Percentiles rank a stretch among this genome's conserved stretches.
These are phyloP conservation scores for Coemansia sp. DNA, from an alignment of 192 early-diverging fungal species.

Conservation along the genomic window DNA sequence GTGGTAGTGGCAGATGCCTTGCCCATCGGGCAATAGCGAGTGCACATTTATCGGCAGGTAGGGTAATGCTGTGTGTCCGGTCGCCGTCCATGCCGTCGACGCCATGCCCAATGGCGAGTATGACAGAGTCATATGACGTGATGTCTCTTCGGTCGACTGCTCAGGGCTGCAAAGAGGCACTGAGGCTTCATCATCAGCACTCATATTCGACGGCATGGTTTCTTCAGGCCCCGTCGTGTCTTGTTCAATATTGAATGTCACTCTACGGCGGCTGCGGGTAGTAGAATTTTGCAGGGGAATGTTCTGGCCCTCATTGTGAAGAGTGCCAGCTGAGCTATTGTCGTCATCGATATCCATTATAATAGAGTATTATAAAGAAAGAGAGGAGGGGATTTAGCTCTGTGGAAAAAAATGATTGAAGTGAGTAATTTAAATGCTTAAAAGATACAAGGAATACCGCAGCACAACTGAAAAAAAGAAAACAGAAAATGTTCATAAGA, in stretches of 20 bases:
- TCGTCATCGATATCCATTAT: constrained; percentile 10
- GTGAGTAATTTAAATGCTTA: not conserved
- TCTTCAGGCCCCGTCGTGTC: not conserved
- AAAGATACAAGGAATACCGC: not conserved
- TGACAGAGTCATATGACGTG: not conserved
- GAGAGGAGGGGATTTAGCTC: not conserved
- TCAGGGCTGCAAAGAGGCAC: not conserved
- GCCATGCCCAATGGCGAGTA: constrained; percentile 38
- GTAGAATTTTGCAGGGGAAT: not conserved
- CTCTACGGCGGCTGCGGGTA: not conserved
- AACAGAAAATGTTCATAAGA: no score
- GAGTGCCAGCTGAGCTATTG: not conserved
- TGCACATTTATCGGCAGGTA: constrained; percentile 11
- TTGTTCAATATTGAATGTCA: not conserved
- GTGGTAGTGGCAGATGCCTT: constrained; percentile 42
- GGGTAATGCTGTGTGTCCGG: not conserved
- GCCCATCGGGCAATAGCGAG: constrained; percentile 22
- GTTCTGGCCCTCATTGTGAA: not conserved
- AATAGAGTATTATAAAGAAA: not conserved
- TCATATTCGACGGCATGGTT: not conserved
- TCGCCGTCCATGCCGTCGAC: constrained; percentile 17
- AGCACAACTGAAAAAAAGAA: not conserved
- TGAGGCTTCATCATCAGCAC: not conserved
- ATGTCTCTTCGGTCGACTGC: not conserved
- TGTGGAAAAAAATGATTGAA: not conserved